These are phyloP conservation scores for Phaffia tasmanica DNA, from an alignment of 768 basidiomycete species.

Conservation along the genomic window DNA sequence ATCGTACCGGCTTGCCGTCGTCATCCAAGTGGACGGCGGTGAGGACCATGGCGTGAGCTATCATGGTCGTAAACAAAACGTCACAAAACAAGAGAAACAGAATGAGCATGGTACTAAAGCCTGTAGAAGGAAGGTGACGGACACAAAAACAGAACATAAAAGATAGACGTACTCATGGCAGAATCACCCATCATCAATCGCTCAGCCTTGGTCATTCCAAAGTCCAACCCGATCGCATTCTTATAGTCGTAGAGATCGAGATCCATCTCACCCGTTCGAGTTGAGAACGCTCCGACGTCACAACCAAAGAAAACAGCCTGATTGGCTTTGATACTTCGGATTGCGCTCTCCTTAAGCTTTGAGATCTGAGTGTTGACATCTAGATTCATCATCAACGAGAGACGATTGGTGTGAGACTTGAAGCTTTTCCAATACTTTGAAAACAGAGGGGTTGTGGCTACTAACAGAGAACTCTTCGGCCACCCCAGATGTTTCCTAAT, in stretches of 20 bases:
- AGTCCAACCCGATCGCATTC: slow-evolving; percentile 6
- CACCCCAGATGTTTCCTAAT: slow-evolving; percentile 86
- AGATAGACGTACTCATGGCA: slow-evolving; percentile 2
- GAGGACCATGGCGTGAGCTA: slow-evolving; percentile 71
- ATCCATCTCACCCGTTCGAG: slow-evolving; percentile 17
- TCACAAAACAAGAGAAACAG: not conserved
- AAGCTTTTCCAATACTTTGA: too few species aligned
- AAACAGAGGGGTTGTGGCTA: too few species aligned
- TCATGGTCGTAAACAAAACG: slow-evolving; percentile 51
- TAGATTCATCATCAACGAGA: not conserved
- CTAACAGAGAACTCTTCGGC: slow-evolving; percentile 29
- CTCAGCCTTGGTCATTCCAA: slow-evolving; percentile 16
- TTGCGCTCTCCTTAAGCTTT: slow-evolving; percentile 67
- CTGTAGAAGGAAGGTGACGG: not conserved
- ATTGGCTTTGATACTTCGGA: slow-evolving; percentile 76
- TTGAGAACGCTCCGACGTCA: slow-evolving; percentile 51
- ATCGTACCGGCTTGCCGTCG: slow-evolving; percentile 65
- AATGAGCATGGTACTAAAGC: not conserved
- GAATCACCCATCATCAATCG: slow-evolving; percentile 3
- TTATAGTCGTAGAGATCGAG: slow-evolving; percentile 18
- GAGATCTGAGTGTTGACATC: slow-evolving; percentile 77
- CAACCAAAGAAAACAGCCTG: slow-evolving; percentile 92
- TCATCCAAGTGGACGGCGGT: slow-evolving; percentile 78
- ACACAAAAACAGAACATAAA: not conserved
- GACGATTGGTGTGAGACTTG: too few species aligned